Conservation (phyloP, 2,329 filamentous ascomycete species). For the Fusarium staphyleae region DNA sequence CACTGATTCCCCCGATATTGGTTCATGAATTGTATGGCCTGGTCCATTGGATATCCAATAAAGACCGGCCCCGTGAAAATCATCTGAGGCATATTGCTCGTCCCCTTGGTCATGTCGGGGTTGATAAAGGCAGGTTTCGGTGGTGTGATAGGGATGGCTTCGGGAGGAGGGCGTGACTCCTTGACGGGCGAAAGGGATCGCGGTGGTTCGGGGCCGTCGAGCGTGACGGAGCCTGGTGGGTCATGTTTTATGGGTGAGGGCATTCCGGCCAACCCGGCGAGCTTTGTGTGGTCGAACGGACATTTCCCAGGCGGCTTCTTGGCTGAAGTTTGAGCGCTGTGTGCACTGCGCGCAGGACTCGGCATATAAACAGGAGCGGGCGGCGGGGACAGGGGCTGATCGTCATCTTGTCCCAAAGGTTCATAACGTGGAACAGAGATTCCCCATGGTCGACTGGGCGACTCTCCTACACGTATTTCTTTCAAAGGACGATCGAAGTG, state of each 20-base stretch:
- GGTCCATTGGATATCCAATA: slow-evolving; percentile 86
- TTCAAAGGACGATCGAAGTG: slow-evolving; percentile 87
- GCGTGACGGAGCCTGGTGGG: slow-evolving; percentile 16
- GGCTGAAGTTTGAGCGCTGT: slow-evolving; percentile 36
- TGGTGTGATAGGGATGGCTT: slow-evolving; percentile 21
- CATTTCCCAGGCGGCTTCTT: slow-evolving; percentile 57
- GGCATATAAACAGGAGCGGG: slow-evolving; percentile 64
- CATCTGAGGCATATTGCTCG: slow-evolving; percentile 66
- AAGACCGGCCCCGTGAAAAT: slow-evolving; percentile 94
- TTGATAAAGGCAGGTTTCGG: slow-evolving; percentile 62
- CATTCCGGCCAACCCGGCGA: slow-evolving; percentile 47
- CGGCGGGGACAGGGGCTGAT: slow-evolving; percentile 61
- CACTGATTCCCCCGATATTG: slow-evolving; percentile 52
- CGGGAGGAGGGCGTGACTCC: slow-evolving; percentile 27
- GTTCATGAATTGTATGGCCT: slow-evolving; percentile 79
- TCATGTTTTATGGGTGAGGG: slow-evolving; percentile 24
- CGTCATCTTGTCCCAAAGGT: slow-evolving; percentile 45
- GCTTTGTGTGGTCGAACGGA: slow-evolving; percentile 63
- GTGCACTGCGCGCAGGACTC: slow-evolving; percentile 41
- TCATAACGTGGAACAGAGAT: slow-evolving; percentile 77
- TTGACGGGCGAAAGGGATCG: slow-evolving; percentile 34
- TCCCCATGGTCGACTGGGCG: slow-evolving; percentile 91
- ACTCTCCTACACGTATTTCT: slow-evolving; percentile 92
- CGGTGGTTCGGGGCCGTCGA: slow-evolving; percentile 15
- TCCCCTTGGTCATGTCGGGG: slow-evolving; percentile 47